Conservation (phyloP, 371 early-diverging fungal species). For the Mucor racemosus region DNA sequence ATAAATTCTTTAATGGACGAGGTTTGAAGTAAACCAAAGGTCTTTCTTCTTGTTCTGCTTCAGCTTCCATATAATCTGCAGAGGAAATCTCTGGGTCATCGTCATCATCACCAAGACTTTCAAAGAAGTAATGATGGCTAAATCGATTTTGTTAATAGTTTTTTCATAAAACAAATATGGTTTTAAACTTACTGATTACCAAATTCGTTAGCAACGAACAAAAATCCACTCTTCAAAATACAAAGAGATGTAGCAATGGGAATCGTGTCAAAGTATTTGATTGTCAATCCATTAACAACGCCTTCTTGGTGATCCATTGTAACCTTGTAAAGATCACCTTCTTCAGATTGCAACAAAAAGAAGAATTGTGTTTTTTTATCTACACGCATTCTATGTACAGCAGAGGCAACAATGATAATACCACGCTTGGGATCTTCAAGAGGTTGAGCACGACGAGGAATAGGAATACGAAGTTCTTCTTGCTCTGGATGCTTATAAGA, state of each 20-base stretch:
- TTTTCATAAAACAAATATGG: neutral
- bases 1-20: constrained; percentile 81
- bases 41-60: constrained; percentile 48
- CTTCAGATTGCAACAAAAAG: constrained; percentile 89
- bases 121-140: constrained; percentile 89
- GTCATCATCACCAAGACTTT: constrained; percentile 90
- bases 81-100: constrained; percentile 81
- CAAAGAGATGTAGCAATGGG: constrained; percentile 81
- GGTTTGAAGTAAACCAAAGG: constrained; percentile 78
- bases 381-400: constrained; percentile 90
- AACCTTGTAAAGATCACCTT: constrained; percentile 95
- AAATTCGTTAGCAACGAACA: constrained; percentile 90
- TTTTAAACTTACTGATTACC: constrained; percentile 80
- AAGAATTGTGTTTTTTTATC: constrained; percentile 86
- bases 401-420: constrained; percentile 79
- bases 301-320: constrained; percentile 83
- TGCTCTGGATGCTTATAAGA: constrained; percentile 84
- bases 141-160: neutral
- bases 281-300: constrained; percentile 66
- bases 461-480: constrained; percentile 75
- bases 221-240: constrained; percentile 91
- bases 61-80: constrained; percentile 69
- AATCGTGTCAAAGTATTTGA: constrained; percentile 96
- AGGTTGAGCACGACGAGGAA: constrained; percentile 85
- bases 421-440: constrained; percentile 68